Base-by-base conservation (phyloP, 2,329 filamentous ascomycete genomes). In the Clonostachys byssicola region DNA sequence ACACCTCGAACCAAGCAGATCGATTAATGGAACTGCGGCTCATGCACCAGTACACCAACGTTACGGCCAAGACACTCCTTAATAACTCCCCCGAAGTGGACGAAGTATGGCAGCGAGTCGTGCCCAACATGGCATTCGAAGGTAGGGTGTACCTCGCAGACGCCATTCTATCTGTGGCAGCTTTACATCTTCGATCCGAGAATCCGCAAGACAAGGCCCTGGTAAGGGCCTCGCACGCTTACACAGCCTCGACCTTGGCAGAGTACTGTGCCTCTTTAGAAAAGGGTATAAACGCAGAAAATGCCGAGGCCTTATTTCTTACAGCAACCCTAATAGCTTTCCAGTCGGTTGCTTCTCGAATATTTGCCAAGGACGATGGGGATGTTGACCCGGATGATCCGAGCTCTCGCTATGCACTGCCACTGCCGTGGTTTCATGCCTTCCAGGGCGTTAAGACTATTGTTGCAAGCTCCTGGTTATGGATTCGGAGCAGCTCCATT, bases 371-470 rank as follows among this genome's bases (percentile, higher is more conserved):
- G 44, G 78, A 82, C 47, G 79, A 83, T 30, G 63, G 63, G 14
- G 66, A 71, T 36, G 51, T 62, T 9, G 58, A 60, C 12, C 55
- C 59, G 5, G 64, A 66, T 43, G 67, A 71, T 30, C 58, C 65
- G 4, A 59, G 61, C n/a, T 66, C 52, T 41, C 68, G 68, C 38
- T 86, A 86, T 57, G 68, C 71, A 16, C 63, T 84, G n/a, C 82
- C 82, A 1, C 63, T 85, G 40, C 73, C 78, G 4, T 85, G 80
- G 81, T 85, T 86, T 51, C 81, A 85, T 57, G 77, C 82, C 5
- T 85, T 84, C 56, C 82, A 85, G 55, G 82, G 82, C 12, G 80
- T 86, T 52, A 86, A 85, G 59, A 78, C 81, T 3, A 73, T 86
- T 34, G 81, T 85, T 1, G 77, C 81, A 17, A 75, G 76, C 4